These are phyloP conservation scores for Termitomyces bulborhizus DNA, from an alignment of 768 basidiomycete genomes.

Conservation along the genomic window DNA sequence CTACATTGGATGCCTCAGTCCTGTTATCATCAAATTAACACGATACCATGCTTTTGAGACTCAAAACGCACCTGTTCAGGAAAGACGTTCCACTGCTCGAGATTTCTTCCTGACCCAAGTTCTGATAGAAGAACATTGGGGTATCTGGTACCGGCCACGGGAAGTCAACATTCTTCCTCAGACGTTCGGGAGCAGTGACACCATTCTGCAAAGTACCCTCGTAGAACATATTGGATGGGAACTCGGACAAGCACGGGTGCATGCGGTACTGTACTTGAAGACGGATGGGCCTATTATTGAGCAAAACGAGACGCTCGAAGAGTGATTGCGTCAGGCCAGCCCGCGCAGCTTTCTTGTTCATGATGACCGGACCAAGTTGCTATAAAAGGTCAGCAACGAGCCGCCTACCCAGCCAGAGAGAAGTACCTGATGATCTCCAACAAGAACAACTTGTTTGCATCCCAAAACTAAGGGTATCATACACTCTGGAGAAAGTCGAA, in stretches of 20 bases:
- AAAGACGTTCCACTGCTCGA: conserved; percentile 98
- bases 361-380: conserved; percentile 98
- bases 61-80: conserved; percentile 73
- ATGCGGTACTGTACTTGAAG: conserved; percentile 99
- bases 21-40: conserved; percentile 28
- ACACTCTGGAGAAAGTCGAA: conserved; percentile 58
- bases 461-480: conserved; percentile 99
- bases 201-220: conserved; percentile 98
- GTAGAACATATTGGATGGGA: conserved; percentile 99
- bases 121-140: conserved; percentile 99
- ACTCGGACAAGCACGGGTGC: conserved; percentile 99
- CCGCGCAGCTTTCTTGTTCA: conserved; percentile 99
- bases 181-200: conserved; percentile 94
- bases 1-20: conserved; percentile 97
- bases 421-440: conserved; percentile 80
- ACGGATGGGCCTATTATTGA: conserved; percentile 94
- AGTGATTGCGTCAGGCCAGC: conserved; percentile 97
- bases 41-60: not conserved
- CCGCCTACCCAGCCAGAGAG: not conserved
- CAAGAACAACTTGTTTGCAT: conserved; percentile 97
- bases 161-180: conserved; percentile 98
- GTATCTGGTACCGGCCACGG: conserved; percentile 97
- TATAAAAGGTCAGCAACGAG: conserved; percentile 21
- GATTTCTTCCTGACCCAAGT: conserved; percentile 97
- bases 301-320: conserved; percentile 93